Percentiles rank a stretch among this genome's conserved stretches.
phyloP scores from a whole-genome alignment of 352 stramenopile genomes.

The Peronospora belbahrii region DNA sequence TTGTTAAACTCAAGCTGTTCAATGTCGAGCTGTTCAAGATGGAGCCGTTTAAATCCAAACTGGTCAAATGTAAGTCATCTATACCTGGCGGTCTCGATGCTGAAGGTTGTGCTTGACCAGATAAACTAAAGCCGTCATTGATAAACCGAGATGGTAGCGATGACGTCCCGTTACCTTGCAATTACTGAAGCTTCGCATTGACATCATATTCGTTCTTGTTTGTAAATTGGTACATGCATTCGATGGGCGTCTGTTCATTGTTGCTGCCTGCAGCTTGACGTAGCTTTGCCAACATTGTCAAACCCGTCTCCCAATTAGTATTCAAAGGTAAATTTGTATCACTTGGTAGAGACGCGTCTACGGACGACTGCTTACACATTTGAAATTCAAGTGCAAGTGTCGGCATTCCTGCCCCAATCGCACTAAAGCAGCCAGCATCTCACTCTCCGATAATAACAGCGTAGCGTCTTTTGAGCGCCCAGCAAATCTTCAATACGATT shows the following conservation, averaged over 20 bases:
- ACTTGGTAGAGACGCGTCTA: slow-evolving; percentile 2
- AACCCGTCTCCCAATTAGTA: slow-evolving; percentile 14
- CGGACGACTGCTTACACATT: slow-evolving; percentile 7
- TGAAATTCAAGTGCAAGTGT: slow-evolving; percentile 23
- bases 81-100: slow-evolving; percentile 5
- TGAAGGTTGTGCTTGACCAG: slow-evolving; percentile 9
- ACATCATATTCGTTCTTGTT: slow-evolving; percentile 22
- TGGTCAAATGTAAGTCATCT: slow-evolving; percentile 17
- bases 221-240: slow-evolving; percentile 27
- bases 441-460: slow-evolving; percentile 17
- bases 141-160: slow-evolving; percentile 13
- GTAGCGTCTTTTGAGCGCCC: slow-evolving; percentile 19
- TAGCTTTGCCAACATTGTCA: slow-evolving; percentile 17
- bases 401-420: slow-evolving; percentile 22
- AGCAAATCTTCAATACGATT: slow-evolving; percentile 28
- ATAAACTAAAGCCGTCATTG: slow-evolving; percentile 18
- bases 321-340: slow-evolving; percentile 12
- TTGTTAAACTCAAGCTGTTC: slow-evolving; percentile 17
- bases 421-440: slow-evolving; percentile 31
- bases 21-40: slow-evolving; percentile 1
- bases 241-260: slow-evolving; percentile 17
- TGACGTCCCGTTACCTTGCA: slow-evolving; percentile 12
- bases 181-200: slow-evolving; percentile 14
- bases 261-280: slow-evolving; percentile 12
- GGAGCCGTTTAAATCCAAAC: slow-evolving; percentile 11